Conservation (phyloP, 768 basidiomycete genomes). For the Asterophora parasitica region DNA sequence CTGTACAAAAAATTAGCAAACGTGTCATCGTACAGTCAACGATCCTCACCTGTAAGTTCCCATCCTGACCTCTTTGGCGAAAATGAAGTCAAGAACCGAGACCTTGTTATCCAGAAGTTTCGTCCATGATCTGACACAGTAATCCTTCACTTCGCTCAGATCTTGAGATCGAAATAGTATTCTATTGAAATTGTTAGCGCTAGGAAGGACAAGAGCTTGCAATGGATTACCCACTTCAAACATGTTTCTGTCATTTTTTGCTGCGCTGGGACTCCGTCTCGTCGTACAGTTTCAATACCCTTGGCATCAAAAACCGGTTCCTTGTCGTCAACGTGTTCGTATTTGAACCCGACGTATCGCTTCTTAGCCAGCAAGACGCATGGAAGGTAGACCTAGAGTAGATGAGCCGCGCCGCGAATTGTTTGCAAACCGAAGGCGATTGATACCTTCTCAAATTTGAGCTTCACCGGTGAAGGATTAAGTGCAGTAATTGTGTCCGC, state of each 20-base stretch:
- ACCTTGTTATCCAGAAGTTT: conserved; percentile 77
- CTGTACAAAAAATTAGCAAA: conserved; percentile 33
- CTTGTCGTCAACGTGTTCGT: conserved; percentile 73
- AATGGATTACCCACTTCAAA: conserved; percentile 60
- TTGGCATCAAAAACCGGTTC: conserved; percentile 91
- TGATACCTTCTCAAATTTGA: conserved; percentile 94
- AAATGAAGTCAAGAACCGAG: conserved; percentile 90
- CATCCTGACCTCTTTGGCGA: conserved; percentile 90
- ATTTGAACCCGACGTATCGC: conserved; percentile 96
- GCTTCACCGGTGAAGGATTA: conserved; percentile 89
- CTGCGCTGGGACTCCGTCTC: conserved; percentile 89
- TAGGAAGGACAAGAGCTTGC: not conserved
- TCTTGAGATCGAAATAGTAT: conserved; percentile 89
- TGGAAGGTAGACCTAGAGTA: conserved; percentile 82
- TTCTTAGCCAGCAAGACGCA: conserved; percentile 98
- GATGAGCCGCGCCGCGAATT: not conserved
- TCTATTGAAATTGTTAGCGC: conserved; percentile 34
- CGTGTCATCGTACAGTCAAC: not conserved
- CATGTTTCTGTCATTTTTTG: conserved; percentile 89
- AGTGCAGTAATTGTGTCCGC: conserved; percentile 78
- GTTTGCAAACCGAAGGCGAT: not conserved
- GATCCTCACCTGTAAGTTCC: conserved; percentile 80
- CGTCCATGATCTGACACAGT: conserved; percentile 80
- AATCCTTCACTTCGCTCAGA: conserved; percentile 83
- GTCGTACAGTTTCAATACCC: conserved; percentile 93